A percentile compares a stretch with the other conserved stretches of the same genome.
These are phyloP conservation scores for Exophiala phaeomuriformis DNA, from an alignment of 2,329 filamentous ascomycete genomes.

Conservation along the genomic window DNA sequence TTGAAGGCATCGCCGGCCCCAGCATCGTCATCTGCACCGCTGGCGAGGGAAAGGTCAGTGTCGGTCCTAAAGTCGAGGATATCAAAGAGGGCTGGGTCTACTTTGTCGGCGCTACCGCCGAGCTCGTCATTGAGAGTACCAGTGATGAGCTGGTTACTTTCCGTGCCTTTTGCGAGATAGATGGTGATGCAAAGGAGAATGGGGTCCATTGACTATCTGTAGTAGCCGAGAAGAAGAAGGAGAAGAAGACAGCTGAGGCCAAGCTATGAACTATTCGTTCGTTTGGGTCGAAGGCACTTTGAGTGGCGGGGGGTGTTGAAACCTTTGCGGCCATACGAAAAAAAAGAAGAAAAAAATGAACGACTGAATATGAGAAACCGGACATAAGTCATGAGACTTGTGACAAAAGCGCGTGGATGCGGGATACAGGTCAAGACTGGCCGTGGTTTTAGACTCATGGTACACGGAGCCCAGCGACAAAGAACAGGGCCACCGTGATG, in stretches of 20 bases:
- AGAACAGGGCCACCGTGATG: no score
- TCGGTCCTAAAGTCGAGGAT: constrained; percentile 72
- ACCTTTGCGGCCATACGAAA: no score
- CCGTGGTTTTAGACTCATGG: no score
- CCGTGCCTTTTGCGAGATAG: constrained; percentile 87
- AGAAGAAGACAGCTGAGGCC: neutral
- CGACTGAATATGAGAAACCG: no score
- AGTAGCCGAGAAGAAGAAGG: neutral
- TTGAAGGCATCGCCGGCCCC: constrained; percentile 78
- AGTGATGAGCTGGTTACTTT: constrained; percentile 73
- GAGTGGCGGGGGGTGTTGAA: no score
- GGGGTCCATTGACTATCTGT: constrained; percentile 21
- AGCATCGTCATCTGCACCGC: constrained; percentile 88
- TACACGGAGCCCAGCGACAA: no score
- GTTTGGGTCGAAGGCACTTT: neutral
- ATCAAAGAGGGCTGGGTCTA: constrained; percentile 67
- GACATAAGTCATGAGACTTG: no score
- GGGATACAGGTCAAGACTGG: no score
- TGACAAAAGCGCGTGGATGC: no score
- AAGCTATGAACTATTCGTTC: neutral
- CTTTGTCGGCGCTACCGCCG: constrained; percentile 82
- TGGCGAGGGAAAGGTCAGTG: constrained; percentile 74
- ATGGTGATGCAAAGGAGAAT: constrained; percentile 36
- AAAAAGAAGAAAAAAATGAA: no score
- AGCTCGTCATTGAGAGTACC: constrained; percentile 66